Conservation (phyloP, 176 grass and related monocot species). For the Areca catechu region DNA sequence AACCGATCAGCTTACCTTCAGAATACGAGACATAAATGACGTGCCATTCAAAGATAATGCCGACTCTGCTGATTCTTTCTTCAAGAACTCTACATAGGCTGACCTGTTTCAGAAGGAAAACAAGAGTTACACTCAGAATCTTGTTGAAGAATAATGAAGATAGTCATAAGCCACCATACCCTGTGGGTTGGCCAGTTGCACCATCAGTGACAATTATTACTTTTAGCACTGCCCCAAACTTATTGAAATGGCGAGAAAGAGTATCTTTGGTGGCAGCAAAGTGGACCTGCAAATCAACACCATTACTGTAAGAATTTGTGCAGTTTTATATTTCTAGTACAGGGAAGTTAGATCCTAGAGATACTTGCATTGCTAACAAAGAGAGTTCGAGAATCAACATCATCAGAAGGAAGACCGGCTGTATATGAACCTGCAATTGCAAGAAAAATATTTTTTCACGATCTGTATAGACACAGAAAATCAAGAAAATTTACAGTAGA, state of each 20-base stretch:
- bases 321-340: too few relatives aligned
- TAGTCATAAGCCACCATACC: slow-evolving; percentile 28
- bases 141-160: background rate
- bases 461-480: too few relatives aligned
- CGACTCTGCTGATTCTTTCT: slow-evolving; percentile 79
- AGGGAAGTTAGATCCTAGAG: slow-evolving; percentile 8
- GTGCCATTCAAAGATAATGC: slow-evolving; percentile 88
- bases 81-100: slow-evolving; percentile 77
- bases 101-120: slow-evolving; percentile 33
- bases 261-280: slow-evolving; percentile 93
- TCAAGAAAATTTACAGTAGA: slow-evolving; percentile 3
- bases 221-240: slow-evolving; percentile 91
- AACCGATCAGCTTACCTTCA: slow-evolving; percentile 47
- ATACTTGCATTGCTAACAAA: slow-evolving; percentile 81
- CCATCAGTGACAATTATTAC: slow-evolving; percentile 81
- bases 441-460: slow-evolving; percentile 8
- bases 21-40: slow-evolving; percentile 89
- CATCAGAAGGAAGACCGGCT: slow-evolving; percentile 45
- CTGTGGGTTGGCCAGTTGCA: slow-evolving; percentile 82
- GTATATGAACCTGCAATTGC: slow-evolving; percentile 56
- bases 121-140: too few relatives aligned
- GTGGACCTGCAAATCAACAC: slow-evolving; percentile 52
- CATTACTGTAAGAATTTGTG: too few relatives aligned
- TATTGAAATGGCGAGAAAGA: slow-evolving; percentile 88
- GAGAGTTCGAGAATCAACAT: slow-evolving; percentile 77